These are phyloP conservation scores for Apostasia shenzhenica DNA, from an alignment of 106 monocot species.

Conservation along the genomic window DNA sequence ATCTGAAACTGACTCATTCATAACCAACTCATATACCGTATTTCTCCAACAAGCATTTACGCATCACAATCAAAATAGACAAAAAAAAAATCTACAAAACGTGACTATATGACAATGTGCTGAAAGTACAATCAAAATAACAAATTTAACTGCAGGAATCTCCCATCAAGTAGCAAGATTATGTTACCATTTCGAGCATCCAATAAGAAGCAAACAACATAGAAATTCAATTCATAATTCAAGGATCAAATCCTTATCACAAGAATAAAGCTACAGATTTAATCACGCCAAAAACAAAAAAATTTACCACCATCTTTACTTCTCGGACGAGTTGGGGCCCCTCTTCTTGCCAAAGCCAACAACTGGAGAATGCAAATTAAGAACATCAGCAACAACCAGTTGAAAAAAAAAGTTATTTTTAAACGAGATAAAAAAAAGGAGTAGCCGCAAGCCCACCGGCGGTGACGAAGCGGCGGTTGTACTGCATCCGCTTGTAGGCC, in stretches of 20 bases:
- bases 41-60: too few relatives aligned
- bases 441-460: constrained; percentile 20
- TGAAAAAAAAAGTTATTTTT: neutral
- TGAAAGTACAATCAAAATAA: too few relatives aligned
- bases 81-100: too few relatives aligned
- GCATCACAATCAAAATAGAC: too few relatives aligned
- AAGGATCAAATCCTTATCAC: neutral
- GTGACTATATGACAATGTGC: too few relatives aligned
- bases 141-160: too few relatives aligned
- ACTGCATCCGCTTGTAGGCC: constrained; percentile 64
- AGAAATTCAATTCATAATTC: neutral
- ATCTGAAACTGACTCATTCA: too few relatives aligned
- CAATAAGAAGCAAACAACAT: neutral
- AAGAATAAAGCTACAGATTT: neutral
- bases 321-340: constrained; percentile 11
- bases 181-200: neutral
- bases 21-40: too few relatives aligned
- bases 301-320: neutral
- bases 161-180: too few relatives aligned
- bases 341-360: constrained; percentile 13
- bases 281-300: neutral
- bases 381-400: neutral
- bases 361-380: neutral
- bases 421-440: neutral
- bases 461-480: constrained; percentile 78